Conservation (phyloP, 768 basidiomycete species). For the Gelatoporia subvermispora region DNA sequence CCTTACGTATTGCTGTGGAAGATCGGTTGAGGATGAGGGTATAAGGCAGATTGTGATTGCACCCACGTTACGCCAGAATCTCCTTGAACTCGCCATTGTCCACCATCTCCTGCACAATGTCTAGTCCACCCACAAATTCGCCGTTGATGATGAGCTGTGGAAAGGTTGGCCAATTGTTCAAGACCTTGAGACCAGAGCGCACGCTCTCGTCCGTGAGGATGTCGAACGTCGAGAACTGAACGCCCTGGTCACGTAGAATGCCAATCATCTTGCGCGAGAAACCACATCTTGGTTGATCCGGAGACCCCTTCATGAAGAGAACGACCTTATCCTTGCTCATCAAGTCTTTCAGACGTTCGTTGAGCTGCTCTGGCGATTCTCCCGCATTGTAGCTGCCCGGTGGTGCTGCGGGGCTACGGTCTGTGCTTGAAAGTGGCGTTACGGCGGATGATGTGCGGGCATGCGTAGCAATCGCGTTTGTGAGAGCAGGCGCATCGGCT, state of each 20-base stretch:
- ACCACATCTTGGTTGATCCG: slow-evolving; percentile 57
- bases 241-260: slow-evolving; percentile 40
- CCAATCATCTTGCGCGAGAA: slow-evolving; percentile 56
- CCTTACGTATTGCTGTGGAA: too few relatives aligned
- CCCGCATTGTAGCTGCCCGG: slow-evolving; percentile 12
- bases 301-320: slow-evolving; percentile 64
- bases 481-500: slow-evolving; percentile 68
- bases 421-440: slow-evolving; percentile 46
- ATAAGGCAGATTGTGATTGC: too few relatives aligned
- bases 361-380: slow-evolving; percentile 66
- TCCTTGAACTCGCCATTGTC: slow-evolving; percentile 74
- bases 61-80: slow-evolving; percentile 16
- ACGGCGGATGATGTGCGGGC: slow-evolving; percentile 25
- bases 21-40: too few relatives aligned
- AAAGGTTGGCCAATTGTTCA: slow-evolving; percentile 63
- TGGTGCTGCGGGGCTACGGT: slow-evolving; percentile 31
- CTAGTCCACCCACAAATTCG: slow-evolving; percentile 92
- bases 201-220: slow-evolving; percentile 56
- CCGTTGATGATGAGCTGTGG: slow-evolving; percentile 76
- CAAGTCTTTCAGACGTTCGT: slow-evolving; percentile 54
- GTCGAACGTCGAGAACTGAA: slow-evolving; percentile 54
- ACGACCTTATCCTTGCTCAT: slow-evolving; percentile 69
- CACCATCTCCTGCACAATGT: slow-evolving; percentile 87
- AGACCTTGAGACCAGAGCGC: slow-evolving; percentile 49
- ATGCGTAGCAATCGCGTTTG: slow-evolving; percentile 56